Base-by-base conservation (phyloP, 108 stramenopile genomes). In the Mayamaea pseudoterrestris region DNA sequence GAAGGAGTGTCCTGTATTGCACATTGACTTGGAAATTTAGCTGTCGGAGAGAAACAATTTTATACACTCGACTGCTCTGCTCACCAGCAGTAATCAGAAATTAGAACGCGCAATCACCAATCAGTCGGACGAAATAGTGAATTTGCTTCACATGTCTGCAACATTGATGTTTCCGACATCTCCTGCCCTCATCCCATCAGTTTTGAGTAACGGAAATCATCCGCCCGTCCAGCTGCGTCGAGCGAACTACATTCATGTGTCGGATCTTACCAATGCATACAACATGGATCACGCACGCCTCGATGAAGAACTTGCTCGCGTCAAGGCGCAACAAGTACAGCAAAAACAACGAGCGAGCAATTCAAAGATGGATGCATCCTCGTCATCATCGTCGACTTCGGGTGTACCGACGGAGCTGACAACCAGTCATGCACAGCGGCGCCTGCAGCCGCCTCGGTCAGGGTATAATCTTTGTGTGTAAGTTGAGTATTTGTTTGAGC, bases 381-480 rank as follows among this genome's bases (percentile, higher is more conserved):
- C 28, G 27, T 16, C 42, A 45, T 44, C 41, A 40, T 27, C 29
- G 27, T 45, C n/a, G n/a, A n/a, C n/a, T n/a, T n/a, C 17, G 48
- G 34, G 28, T 44, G 53, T 25, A 12, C 37, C 40, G 14, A 26
- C 37, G 29, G 53, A 54, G 24, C 34, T 51, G 17, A 55, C 39
- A 14, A 25, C 55, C 21, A 45, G 32, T n/a, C 42, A 30, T n/a
- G 44, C 62, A 21, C 78, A 80, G 27, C 72, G 76, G 47, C 41
- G 80, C 32, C 65, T 82, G 27, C 80, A 80, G 47, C 85, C 85
- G 12, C 78, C 80, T 21, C 58, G 76, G 24, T 76, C 76, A 40
- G 85, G 85, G 6, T 88, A 61, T 68, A 88, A 88, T 57, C 66
- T 88, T 35, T 88, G 80, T 41, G 58, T 83, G 80, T 86, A 65